Evolutionary conservation across 805 yeast genomes (phyloP).

Genomic region (Metschnikowia reukaufii): DNA sequence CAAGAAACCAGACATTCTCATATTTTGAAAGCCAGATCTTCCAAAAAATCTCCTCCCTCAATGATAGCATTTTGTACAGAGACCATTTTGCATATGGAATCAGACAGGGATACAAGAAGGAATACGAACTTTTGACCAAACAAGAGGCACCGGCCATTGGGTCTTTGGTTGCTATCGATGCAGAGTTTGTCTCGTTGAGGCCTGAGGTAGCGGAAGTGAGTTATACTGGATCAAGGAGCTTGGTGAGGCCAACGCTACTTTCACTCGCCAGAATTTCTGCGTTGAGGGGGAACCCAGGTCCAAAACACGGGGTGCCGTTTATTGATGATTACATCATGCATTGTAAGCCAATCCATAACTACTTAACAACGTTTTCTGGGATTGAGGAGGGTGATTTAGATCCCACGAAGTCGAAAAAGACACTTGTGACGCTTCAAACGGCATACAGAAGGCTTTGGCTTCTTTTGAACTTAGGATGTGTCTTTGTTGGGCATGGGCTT

Average conservation of each 20-base stretch:
- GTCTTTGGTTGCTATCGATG: conserved; percentile 86
- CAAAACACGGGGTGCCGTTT: conserved; percentile 69
- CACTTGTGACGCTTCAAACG: conserved; percentile 75
- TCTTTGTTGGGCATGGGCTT: conserved; percentile 94
- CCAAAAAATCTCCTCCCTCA: conserved; percentile 32
- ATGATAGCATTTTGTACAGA: conserved; percentile 65
- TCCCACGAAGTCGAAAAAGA: conserved; percentile 59
- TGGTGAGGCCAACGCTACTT: conserved; percentile 71
- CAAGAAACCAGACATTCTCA: conserved; percentile 43
- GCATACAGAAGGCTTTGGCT: conserved; percentile 91
- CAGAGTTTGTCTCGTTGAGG: conserved; percentile 85
- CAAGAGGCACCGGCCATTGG: conserved; percentile 76
- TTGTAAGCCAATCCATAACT: conserved; percentile 70
- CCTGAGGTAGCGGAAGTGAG: conserved; percentile 79
- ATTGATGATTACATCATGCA: conserved; percentile 91
- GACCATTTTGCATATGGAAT: conserved; percentile 73
- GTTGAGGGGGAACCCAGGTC: conserved; percentile 67
- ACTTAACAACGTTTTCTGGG: conserved; percentile 90
- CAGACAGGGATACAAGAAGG: conserved; percentile 55
- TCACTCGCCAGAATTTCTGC: conserved; percentile 90
- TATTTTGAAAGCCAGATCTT: conserved; percentile 31
- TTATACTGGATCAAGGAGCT: conserved; percentile 64
- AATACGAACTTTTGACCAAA: conserved; percentile 65
- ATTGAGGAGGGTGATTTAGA: conserved; percentile 89
- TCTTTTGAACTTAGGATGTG: conserved; percentile 80